A percentile compares a stretch with the other conserved stretches of the same genome.
These are phyloP conservation scores for Aspergillus bertholletiae DNA, from an alignment of 495 filamentous ascomycete species.

Conservation along the genomic window DNA sequence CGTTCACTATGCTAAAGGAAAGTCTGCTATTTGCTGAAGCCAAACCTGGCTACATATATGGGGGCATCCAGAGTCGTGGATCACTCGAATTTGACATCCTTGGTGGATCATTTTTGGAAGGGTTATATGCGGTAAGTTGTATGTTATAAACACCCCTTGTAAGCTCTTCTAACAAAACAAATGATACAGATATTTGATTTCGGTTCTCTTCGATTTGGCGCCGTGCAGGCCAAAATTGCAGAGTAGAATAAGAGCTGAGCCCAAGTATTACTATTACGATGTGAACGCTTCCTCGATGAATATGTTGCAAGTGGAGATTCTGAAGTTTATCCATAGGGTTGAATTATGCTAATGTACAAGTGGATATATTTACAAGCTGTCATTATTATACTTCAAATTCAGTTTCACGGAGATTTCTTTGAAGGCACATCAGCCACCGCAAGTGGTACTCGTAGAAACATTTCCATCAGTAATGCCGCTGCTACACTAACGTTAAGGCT, in stretches of 20 bases:
- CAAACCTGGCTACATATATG: constrained; percentile 60
- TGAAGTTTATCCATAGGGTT: not conserved
- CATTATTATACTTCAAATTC: not conserved
- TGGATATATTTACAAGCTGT: not conserved
- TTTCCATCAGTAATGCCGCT: constrained; percentile 68
- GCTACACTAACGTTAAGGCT: constrained; percentile 89
- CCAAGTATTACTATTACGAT: not conserved
- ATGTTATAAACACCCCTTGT: not conserved
- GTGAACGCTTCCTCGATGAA: not conserved
- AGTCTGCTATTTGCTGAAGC: constrained; percentile 64
- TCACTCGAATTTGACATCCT: constrained; percentile 66
- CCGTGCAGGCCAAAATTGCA: constrained; percentile 42
- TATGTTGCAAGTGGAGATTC: not conserved
- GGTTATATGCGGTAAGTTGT: constrained; percentile 65
- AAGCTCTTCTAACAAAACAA: not conserved
- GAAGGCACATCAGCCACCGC: constrained; percentile 23
- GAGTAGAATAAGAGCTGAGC: not conserved
- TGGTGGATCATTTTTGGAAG: constrained; percentile 71
- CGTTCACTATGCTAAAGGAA: constrained; percentile 69
- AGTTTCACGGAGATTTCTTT: constrained; percentile 7
- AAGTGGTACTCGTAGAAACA: constrained; percentile 50
- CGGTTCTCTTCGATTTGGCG: constrained; percentile 66
- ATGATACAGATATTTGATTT: constrained; percentile 65
- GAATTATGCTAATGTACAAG: constrained; percentile 5
- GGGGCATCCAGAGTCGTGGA: constrained; percentile 72